A percentile compares a stretch with the other conserved stretches of the same genome.
These are phyloP conservation scores for Rubia peregrina DNA, from an alignment of 305 asterid genomes.

Conservation along the genomic window DNA sequence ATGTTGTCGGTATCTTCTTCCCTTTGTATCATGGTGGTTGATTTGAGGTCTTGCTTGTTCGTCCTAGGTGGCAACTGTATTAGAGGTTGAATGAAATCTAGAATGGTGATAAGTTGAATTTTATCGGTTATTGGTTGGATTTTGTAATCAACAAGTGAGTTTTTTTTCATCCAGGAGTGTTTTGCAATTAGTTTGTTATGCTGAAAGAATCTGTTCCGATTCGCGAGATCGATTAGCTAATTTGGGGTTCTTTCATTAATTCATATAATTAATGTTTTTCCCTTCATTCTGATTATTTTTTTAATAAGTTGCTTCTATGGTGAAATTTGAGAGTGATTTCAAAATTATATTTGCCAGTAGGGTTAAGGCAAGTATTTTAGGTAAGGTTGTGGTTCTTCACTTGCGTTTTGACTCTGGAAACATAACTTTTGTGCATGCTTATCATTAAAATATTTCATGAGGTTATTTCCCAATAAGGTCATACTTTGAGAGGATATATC, in stretches of 20 bases:
- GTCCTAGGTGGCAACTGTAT: constrained; percentile 1
- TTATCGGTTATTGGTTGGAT: too few species aligned
- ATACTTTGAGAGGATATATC: constrained; percentile 41
- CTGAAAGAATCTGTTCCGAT: neutral
- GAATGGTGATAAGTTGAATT: neutral
- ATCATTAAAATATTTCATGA: constrained; percentile 49
- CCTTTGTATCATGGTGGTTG: constrained; percentile 1
- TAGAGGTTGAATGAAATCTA: constrained; percentile 5
- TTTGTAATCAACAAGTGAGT: too few species aligned
- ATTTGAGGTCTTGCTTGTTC: constrained; percentile 5
- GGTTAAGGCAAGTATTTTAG: neutral
- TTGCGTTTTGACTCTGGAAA: neutral
- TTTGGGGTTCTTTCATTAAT: neutral
- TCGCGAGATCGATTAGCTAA: neutral
- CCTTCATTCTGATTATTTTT: neutral
- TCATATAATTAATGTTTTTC: neutral
- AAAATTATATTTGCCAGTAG: neutral
- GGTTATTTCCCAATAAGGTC: constrained; percentile 63
- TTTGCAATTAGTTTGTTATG: neutral
- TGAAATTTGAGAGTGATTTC: neutral
- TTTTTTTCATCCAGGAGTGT: neutral
- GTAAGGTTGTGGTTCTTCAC: neutral
- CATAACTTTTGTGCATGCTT: constrained; percentile 33
- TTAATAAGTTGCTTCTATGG: neutral
- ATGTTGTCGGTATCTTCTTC: constrained; percentile 3